Conservation (phyloP, 352 stramenopile genomes). For the Phytophthora capsici region DNA sequence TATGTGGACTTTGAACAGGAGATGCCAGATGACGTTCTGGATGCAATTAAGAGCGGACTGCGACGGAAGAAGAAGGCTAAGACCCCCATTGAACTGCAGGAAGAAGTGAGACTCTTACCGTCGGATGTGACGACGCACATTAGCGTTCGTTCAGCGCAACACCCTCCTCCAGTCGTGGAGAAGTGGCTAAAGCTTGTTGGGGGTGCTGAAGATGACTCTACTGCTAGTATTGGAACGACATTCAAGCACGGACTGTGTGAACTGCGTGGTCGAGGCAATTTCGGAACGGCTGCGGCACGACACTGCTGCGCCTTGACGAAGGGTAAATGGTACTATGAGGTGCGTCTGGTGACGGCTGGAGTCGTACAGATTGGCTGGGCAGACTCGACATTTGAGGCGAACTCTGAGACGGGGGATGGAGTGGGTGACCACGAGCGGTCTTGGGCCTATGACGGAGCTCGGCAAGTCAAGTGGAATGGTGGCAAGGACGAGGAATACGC, state of each 20-base stretch:
- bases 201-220: constrained; percentile 23
- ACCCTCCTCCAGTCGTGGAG: constrained; percentile 30
- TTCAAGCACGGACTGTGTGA: constrained; percentile 81
- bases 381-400: constrained; percentile 74
- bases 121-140: constrained; percentile 43
- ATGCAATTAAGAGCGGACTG: constrained; percentile 73
- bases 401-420: constrained; percentile 86
- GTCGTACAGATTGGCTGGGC: constrained; percentile 94
- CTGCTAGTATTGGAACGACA: constrained; percentile 41
- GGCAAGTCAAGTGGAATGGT: constrained; percentile 86
- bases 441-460: constrained; percentile 91
- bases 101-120: constrained; percentile 29
- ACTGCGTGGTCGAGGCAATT: constrained; percentile 75
- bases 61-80: constrained; percentile 45
- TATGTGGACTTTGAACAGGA: constrained; percentile 84
- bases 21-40: constrained; percentile 65
- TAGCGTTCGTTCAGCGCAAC: constrained; percentile 30
- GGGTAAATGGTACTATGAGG: constrained; percentile 93
- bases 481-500: constrained; percentile 73
- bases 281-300: constrained; percentile 71
- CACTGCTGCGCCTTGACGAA: constrained; percentile 47
- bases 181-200: constrained; percentile 53
- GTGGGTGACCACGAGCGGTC: constrained; percentile 91
- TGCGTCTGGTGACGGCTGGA: constrained; percentile 87
- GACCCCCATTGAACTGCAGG: constrained; percentile 28